Conservation (phyloP, 2,329 filamentous ascomycete species). For the Botrytis pseudocinerea region DNA sequence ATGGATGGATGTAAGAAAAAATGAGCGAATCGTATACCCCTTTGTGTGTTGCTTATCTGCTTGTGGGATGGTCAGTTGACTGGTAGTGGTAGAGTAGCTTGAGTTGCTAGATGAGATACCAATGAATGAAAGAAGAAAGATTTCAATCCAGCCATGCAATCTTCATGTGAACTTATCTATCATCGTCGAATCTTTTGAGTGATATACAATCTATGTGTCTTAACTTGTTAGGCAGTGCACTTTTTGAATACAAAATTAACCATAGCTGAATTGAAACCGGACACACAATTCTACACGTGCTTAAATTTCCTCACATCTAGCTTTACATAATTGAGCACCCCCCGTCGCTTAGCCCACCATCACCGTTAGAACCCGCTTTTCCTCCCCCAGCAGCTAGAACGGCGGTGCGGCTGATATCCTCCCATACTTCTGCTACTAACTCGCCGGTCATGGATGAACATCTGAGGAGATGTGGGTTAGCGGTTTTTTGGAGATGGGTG, state of each 20-base stretch:
- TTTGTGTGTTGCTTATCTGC: constrained; percentile 9
- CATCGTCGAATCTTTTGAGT: not conserved
- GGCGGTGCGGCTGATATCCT: constrained; percentile 21
- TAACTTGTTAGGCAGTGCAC: not conserved
- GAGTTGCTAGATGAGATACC: constrained; percentile 11
- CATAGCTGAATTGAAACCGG: not conserved
- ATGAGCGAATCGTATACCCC: constrained; percentile 10
- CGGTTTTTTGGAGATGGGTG: not conserved
- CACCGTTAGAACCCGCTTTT: not conserved
- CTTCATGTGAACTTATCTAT: not conserved
- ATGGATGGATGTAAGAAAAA: constrained; percentile 7
- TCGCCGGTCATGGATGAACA: constrained; percentile 21
- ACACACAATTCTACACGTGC: not conserved
- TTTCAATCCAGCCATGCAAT: not conserved
- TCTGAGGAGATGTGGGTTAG: not conserved
- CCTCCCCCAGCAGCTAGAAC: constrained; percentile 21
- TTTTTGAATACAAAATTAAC: not conserved
- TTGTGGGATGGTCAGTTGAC: not conserved
- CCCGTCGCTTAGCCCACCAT: constrained; percentile 18
- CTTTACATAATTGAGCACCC: constrained; percentile 20
- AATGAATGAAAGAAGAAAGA: constrained; percentile 1
- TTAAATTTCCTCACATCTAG: not conserved
- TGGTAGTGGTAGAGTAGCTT: not conserved
- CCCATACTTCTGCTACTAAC: constrained; percentile 23
- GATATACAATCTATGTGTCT: not conserved